Conservation (phyloP, 768 basidiomycete species). For the Lactarius evosmus region DNA sequence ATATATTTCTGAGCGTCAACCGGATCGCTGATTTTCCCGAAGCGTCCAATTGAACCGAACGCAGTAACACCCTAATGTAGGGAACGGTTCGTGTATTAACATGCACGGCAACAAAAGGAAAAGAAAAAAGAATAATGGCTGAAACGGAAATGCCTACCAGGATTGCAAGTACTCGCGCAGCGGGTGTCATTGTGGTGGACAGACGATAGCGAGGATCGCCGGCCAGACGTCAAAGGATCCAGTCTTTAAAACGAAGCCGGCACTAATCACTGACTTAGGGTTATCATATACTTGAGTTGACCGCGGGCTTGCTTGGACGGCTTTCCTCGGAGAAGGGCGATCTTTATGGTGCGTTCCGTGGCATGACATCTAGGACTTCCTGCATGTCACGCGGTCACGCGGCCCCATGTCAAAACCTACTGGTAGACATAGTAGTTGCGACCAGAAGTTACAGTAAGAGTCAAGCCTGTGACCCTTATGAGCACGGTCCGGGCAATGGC, state of each 20-base stretch:
- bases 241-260: constrained; percentile 6
- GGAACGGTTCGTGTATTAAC: background rate
- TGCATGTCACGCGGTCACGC: background rate
- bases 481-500: no score
- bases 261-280: background rate
- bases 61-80: constrained; percentile 23
- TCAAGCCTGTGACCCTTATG: background rate
- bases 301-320: background rate
- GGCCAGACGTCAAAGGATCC: constrained; percentile 4
- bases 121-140: background rate
- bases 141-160: constrained; percentile 17
- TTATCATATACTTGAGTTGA: background rate
- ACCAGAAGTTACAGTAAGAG: no score
- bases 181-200: background rate
- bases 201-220: constrained; percentile 7
- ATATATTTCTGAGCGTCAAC: constrained; percentile 29
- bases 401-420: background rate
- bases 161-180: constrained; percentile 9
- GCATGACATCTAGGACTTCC: background rate
- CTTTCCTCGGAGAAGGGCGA: background rate
- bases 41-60: constrained; percentile 24
- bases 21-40: constrained; percentile 23
- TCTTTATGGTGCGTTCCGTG: background rate
- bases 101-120: background rate
- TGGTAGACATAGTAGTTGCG: no score